Evolutionary conservation across 1,284 basidiomycete genomes (phyloP), one percentile per base, ranked within the genome.

Genomic region (Pseudomicrostroma phylloplanum): DNA sequence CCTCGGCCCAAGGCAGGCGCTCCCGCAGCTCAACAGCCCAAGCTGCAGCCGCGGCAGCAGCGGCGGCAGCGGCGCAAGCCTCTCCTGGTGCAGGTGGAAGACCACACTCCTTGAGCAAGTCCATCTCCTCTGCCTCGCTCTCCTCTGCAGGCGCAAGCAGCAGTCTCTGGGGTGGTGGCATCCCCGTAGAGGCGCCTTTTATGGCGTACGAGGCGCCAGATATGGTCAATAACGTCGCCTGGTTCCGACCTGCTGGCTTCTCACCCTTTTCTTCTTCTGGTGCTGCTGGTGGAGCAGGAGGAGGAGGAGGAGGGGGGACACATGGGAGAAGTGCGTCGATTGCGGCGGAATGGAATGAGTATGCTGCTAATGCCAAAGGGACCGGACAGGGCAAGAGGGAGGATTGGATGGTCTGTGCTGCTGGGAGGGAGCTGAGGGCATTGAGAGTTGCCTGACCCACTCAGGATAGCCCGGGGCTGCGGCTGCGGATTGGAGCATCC

Each of bases 151-250:
- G 13, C 23, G 59, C 23, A 36, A 13, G 39, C 13, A 49, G 41
- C 11, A 49, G 58, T 9, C 51, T 21, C 12, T 49, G 58, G 17
- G 51, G 43, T 4, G 43, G 6, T n/a, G 70, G 73, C 17, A 71
- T 72, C 30, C 70, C 71, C 23, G 71, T 69, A 2, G 77, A 78
- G 57, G 68, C 70, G 41, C 77, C 77, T 1, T 71, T 78, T 51
- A 61, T 79, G 13, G 74, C 76, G 1, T 76, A 72, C 59, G 75
- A 72, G 39, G 71, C 72, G 1, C 63, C 66, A 51, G 74, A 74
- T 39, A 75, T 75, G 73, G 74, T 79, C 60, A 79, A 79, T 66
- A 79, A 79, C 41, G 74, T 77, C 8, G 65, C 72, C 4, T 79
- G 77, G 77, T 64, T 78, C 11, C 62, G 76, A 1, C 11, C 63